Evolutionary conservation across 2,329 filamentous ascomycete genomes (phyloP).

Genomic region (Hypomyces perniciosus): DNA sequence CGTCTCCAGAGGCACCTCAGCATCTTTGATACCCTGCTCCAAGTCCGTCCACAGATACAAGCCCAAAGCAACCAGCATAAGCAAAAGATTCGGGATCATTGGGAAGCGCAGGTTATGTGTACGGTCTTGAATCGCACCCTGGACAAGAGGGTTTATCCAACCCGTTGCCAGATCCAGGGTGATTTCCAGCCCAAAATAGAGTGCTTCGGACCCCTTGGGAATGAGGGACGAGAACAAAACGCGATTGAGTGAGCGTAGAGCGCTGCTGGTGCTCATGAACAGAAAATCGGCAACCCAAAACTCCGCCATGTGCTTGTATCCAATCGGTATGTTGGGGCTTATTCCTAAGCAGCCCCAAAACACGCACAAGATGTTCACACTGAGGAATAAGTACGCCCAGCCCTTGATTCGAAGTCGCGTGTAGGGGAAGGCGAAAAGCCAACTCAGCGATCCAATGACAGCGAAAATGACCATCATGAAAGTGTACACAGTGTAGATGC

Average conservation of each 20-base stretch:
- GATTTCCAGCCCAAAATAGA: constrained; percentile 17
- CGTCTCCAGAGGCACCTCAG: constrained; percentile 11
- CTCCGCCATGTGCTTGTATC: constrained; percentile 17
- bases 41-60: constrained; percentile 17
- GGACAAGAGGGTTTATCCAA: constrained; percentile 17
- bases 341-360: constrained; percentile 18
- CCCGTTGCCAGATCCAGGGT: constrained; percentile 17
- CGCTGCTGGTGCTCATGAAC: constrained; percentile 18
- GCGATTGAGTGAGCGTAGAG: constrained; percentile 16
- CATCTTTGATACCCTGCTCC: constrained; percentile 15
- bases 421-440: constrained; percentile 13
- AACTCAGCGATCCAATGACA: constrained; percentile 14
- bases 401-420: constrained; percentile 12
- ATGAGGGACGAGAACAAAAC: constrained; percentile 17
- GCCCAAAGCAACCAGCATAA: constrained; percentile 12
- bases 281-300: constrained; percentile 15
- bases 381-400: constrained; percentile 17
- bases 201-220: constrained; percentile 15
- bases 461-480: constrained; percentile 17
- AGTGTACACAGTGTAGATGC: constrained; percentile 16
- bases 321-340: constrained; percentile 10
- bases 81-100: constrained; percentile 17
- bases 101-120: constrained; percentile 18
- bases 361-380: constrained; percentile 15
- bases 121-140: constrained; percentile 15